These are phyloP conservation scores for Aciculoconidium aculeatum DNA, from an alignment of 805 yeast genomes.

Conservation along the genomic window DNA sequence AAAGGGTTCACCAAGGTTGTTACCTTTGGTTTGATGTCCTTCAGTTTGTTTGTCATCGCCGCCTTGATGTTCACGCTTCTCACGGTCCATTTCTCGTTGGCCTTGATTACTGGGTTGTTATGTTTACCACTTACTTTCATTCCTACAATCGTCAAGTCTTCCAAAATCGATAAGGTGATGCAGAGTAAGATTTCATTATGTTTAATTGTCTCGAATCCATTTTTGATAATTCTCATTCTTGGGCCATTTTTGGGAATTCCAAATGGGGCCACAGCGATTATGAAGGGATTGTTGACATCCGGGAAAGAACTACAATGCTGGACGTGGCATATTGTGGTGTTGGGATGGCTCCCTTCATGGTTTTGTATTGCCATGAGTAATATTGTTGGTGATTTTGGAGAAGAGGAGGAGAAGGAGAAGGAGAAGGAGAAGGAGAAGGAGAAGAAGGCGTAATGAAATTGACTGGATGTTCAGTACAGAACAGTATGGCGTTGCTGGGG, in stretches of 20 bases:
- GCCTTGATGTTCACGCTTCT: slow-evolving; percentile 66
- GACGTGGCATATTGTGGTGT: slow-evolving; percentile 73
- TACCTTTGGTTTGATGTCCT: slow-evolving; percentile 32
- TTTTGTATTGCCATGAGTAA: slow-evolving; percentile 26
- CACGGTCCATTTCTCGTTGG: slow-evolving; percentile 80
- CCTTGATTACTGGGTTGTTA: slow-evolving; percentile 63
- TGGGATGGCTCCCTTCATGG: slow-evolving; percentile 89
- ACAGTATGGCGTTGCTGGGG: too few relatives aligned
- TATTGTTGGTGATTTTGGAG: slow-evolving; percentile 23
- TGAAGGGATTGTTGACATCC: slow-evolving; percentile 51
- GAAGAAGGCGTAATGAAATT: too few relatives aligned
- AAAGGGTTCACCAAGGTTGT: slow-evolving; percentile 14
- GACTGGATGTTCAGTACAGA: too few relatives aligned
- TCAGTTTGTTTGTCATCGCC: slow-evolving; percentile 53
- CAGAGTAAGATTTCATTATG: slow-evolving; percentile 19
- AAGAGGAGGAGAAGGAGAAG: slow-evolving; percentile 4
- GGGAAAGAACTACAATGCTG: slow-evolving; percentile 71
- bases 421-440: background rate
- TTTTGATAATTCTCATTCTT: slow-evolving; percentile 21
- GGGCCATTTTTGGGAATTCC: slow-evolving; percentile 25
- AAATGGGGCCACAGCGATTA: slow-evolving; percentile 32
- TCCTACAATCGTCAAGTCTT: slow-evolving; percentile 23
- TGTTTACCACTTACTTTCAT: slow-evolving; percentile 72
- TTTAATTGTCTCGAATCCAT: slow-evolving; percentile 48
- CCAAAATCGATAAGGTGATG: slow-evolving; percentile 3